phyloP scores from a whole-genome alignment of 2,329 filamentous ascomycete genomes.

The Emericellopsis cladophorae region DNA sequence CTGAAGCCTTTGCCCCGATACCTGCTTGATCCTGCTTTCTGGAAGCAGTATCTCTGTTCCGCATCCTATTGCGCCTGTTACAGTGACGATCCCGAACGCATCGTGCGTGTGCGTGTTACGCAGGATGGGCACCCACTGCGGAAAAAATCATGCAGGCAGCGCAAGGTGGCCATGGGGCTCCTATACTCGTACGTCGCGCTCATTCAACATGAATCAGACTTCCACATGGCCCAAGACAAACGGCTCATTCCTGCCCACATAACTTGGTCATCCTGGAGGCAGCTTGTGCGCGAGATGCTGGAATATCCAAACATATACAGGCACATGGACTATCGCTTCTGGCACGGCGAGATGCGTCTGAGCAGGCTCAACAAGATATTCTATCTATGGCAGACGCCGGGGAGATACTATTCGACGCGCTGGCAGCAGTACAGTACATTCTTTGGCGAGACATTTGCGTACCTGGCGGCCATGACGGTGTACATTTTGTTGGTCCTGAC shows the following conservation, averaged over 20 bases:
- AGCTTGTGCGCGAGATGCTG: not conserved
- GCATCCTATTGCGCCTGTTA: not conserved
- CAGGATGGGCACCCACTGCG: not conserved
- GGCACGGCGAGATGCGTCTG: not conserved
- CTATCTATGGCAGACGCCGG: not conserved
- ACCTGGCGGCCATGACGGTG: not conserved
- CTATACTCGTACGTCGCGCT: not conserved
- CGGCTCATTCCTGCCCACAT: not conserved
- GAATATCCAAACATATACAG: not conserved
- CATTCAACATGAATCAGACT: not conserved
- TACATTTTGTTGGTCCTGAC: not conserved
- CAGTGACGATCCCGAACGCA: too few relatives aligned
- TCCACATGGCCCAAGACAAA: not conserved
- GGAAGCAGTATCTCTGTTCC: conserved; percentile 5
- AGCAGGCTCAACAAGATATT: not conserved
- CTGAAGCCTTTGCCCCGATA: conserved; percentile 16
- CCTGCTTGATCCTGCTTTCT: conserved; percentile 11
- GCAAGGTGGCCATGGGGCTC: not conserved
- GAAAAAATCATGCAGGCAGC: not conserved
- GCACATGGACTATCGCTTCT: not conserved
- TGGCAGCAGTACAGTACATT: not conserved
- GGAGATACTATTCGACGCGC: not conserved
- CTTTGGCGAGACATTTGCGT: not conserved
- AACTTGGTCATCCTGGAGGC: too few relatives aligned
- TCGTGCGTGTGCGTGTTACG: too few relatives aligned